Conservation (phyloP, 1,284 basidiomycete species). For the Moesziomyces sp. region DNA sequence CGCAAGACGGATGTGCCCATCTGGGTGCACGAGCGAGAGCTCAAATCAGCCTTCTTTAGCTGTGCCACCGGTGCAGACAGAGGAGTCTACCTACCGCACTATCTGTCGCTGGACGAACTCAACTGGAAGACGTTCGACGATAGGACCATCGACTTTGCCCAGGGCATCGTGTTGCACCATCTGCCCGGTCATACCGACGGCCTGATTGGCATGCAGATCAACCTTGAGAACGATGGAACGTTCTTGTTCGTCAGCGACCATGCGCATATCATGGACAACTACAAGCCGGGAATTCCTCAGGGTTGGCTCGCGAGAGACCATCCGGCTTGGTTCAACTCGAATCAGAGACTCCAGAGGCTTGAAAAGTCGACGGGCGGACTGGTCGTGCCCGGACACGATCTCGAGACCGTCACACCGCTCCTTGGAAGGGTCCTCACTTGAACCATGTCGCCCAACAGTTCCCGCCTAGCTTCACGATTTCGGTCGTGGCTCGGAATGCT, state of each 20-base stretch:
- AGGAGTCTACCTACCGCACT: constrained; percentile 56
- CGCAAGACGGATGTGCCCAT: constrained; percentile 53
- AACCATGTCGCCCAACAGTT: background rate
- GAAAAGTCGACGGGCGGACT: constrained; percentile 48
- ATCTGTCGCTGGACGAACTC: constrained; percentile 46
- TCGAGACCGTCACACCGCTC: constrained; percentile 34
- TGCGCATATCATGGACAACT: constrained; percentile 56
- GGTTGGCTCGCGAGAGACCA: constrained; percentile 59
- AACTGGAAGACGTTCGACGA: constrained; percentile 66
- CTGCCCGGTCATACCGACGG: constrained; percentile 64
- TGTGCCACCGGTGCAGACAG: constrained; percentile 57
- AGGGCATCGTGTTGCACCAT: constrained; percentile 61
- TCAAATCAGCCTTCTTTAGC: constrained; percentile 57
- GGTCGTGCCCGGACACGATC: constrained; percentile 55
- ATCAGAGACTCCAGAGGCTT: constrained; percentile 53
- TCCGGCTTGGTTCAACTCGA: constrained; percentile 56
- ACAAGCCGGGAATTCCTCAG: constrained; percentile 52
- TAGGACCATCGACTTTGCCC: constrained; percentile 53
- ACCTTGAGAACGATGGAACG: constrained; percentile 55
- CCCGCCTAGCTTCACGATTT: too few species aligned
- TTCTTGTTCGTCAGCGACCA: constrained; percentile 55
- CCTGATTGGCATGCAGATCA: constrained; percentile 59
- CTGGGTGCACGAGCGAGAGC: constrained; percentile 63
- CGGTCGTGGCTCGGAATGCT: too few species aligned
- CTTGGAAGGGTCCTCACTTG: constrained; percentile 33